These are phyloP conservation scores for Notholithocarpus densiflorus DNA, from an alignment of 306 rosid genomes.

Conservation along the genomic window DNA sequence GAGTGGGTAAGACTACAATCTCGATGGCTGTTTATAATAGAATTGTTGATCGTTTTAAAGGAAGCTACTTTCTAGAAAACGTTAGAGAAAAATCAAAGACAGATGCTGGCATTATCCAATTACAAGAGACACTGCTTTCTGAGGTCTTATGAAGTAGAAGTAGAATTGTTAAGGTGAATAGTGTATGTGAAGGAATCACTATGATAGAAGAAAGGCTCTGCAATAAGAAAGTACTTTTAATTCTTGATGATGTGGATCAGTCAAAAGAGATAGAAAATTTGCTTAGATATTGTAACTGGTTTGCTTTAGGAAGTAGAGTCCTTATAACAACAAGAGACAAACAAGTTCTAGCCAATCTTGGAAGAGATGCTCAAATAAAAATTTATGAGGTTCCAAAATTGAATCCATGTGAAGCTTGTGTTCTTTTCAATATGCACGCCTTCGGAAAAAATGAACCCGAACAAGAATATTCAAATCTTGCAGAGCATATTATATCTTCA, in stretches of 20 bases:
- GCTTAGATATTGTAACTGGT: neutral
- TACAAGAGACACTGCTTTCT: conserved; percentile 15
- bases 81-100: neutral
- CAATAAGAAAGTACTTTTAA: conserved; percentile 11
- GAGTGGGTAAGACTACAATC: conserved; percentile 16
- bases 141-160: neutral
- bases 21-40: conserved; percentile 3
- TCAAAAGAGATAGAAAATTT: neutral
- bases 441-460: neutral
- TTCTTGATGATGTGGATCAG: conserved; percentile 23
- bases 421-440: too few relatives aligned
- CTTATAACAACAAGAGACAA: conserved; percentile 10
- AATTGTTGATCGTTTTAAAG: conserved; percentile 2
- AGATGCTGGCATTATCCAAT: neutral
- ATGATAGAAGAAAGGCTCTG: conserved; percentile 1
- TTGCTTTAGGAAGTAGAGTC: conserved; percentile 18
- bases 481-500: neutral
- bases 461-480: neutral
- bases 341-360: neutral
- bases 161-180: neutral
- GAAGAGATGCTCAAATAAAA: neutral
- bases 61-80: neutral
- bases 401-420: neutral
- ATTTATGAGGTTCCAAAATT: neutral
- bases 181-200: neutral